phyloP scores from a whole-genome alignment of 345 rosid genomes.

The Salix dunnii region DNA sequence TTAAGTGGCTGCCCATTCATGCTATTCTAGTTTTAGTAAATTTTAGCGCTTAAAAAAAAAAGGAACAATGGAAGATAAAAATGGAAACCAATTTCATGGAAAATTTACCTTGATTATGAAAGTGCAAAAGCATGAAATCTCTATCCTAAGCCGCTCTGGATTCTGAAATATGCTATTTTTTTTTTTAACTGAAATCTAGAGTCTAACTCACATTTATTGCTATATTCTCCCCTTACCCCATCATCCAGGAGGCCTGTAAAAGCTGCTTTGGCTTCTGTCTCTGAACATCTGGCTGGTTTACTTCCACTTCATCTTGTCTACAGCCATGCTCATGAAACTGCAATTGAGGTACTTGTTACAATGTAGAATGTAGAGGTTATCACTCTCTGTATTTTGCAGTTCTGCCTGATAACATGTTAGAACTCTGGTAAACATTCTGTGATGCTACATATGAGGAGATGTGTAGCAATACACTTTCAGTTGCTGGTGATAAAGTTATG shows the following conservation, averaged over 20 bases:
- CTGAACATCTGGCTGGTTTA: conserved; percentile 94
- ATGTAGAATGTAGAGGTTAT: not conserved
- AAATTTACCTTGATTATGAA: not conserved
- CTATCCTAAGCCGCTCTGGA: not conserved
- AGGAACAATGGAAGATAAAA: not conserved
- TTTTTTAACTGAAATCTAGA: not conserved
- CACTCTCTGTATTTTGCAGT: not conserved
- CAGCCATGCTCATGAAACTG: conserved; percentile 94
- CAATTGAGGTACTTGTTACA: conserved; percentile 63
- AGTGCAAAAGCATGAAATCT: not conserved
- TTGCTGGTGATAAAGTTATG: not conserved
- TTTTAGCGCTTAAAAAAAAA: not conserved
- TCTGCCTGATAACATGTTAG: conserved; percentile 4
- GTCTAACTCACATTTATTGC: not conserved
- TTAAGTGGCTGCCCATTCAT: not conserved
- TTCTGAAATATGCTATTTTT: not conserved
- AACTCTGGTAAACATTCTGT: not conserved
- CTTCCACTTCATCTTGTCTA: conserved; percentile 95
- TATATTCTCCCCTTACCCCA: conserved; percentile 1
- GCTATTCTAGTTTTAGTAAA: not conserved
- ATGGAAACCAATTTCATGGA: not conserved
- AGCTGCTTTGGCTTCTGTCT: conserved; percentile 86
- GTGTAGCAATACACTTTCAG: not conserved
- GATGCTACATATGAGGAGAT: not conserved
- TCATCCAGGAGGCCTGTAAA: conserved; percentile 71